Percentiles rank a stretch among this genome's conserved stretches.
Conservation (phyloP, 139 green algal species). For the Marvania coccoides region DNA sequence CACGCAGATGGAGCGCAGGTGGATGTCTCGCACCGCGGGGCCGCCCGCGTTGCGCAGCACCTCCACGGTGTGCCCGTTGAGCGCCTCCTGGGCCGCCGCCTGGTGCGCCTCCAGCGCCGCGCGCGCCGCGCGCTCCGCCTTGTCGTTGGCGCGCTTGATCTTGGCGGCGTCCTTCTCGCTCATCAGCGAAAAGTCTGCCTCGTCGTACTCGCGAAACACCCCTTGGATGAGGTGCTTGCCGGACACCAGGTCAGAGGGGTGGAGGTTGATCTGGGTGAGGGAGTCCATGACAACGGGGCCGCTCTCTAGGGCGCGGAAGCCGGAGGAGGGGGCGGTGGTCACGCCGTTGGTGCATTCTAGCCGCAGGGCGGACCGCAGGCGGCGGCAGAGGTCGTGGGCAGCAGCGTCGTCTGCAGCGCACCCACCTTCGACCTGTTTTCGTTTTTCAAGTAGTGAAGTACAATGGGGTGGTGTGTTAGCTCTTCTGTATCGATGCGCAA, state of each 20-base stretch:
- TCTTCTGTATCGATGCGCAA: not conserved
- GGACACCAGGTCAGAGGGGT: constrained; percentile 25
- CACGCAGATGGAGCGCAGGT: constrained; percentile 72
- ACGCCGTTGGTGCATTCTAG: not conserved
- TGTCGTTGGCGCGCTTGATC: constrained; percentile 48
- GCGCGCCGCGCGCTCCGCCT: constrained; percentile 37
- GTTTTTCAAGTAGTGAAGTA: not conserved
- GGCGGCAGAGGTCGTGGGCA: constrained; percentile 9
- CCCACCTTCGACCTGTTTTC: constrained; percentile 13
- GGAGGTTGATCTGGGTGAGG: constrained; percentile 15
- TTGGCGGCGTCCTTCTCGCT: constrained; percentile 55
- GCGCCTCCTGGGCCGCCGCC: not conserved
- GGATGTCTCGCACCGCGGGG: constrained; percentile 53
- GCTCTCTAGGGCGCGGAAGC: constrained; percentile 13
- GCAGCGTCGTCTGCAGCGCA: constrained; percentile 19
- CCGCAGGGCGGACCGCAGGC: no score
- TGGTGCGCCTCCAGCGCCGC: constrained; percentile 40
- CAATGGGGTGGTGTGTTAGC: not conserved
- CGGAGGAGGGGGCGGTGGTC: not conserved
- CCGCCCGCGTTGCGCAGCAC: constrained; percentile 45
- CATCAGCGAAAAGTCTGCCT: constrained; percentile 28
- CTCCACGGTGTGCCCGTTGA: constrained; percentile 21
- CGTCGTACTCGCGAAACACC: constrained; percentile 18
- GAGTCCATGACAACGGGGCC: constrained; percentile 35
- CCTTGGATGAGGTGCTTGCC: constrained; percentile 37